Conservation (phyloP, 2,329 filamentous ascomycete genomes). For the Elsinoe ampelina region DNA sequence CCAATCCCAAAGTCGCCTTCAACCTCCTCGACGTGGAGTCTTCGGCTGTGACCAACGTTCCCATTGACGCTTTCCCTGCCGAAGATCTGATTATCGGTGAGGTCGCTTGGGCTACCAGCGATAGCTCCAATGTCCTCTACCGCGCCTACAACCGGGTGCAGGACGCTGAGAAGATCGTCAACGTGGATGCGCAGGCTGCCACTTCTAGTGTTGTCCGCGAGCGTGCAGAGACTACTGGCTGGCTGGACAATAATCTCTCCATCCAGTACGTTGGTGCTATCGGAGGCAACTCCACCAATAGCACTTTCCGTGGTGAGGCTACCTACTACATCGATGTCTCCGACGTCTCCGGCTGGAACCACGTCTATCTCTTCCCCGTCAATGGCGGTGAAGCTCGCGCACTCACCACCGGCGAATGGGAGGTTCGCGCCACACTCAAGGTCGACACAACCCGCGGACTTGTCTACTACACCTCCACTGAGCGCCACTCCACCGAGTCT, state of each 20-base stretch:
- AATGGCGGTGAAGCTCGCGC: conserved; percentile 46
- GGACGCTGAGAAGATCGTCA: conserved; percentile 52
- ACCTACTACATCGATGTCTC: conserved; percentile 58
- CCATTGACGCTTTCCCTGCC: conserved; percentile 48
- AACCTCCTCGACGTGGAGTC: conserved; percentile 48
- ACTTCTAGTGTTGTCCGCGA: conserved; percentile 43
- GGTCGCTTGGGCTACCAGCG: conserved; percentile 56
- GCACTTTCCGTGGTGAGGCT: conserved; percentile 26
- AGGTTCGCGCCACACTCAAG: conserved; percentile 51
- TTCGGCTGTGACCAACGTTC: conserved; percentile 37
- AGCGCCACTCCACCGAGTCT: conserved; percentile 56
- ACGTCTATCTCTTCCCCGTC: conserved; percentile 56
- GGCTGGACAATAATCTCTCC: conserved; percentile 51
- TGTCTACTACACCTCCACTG: conserved; percentile 57
- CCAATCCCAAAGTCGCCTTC: conserved; percentile 55
- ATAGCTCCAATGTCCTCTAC: conserved; percentile 53
- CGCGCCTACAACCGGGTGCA: conserved; percentile 61
- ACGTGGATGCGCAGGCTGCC: conserved; percentile 45
- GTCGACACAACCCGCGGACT: conserved; percentile 48
- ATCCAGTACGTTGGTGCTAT: conserved; percentile 47
- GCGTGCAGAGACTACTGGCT: conserved; percentile 50
- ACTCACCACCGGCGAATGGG: conserved; percentile 58
- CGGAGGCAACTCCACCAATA: conserved; percentile 25
- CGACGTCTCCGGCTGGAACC: conserved; percentile 55
- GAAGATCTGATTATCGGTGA: conserved; percentile 59